phyloP scores from a whole-genome alignment of 2,329 filamentous ascomycete genomes.

The Cladosporium colombiae region DNA sequence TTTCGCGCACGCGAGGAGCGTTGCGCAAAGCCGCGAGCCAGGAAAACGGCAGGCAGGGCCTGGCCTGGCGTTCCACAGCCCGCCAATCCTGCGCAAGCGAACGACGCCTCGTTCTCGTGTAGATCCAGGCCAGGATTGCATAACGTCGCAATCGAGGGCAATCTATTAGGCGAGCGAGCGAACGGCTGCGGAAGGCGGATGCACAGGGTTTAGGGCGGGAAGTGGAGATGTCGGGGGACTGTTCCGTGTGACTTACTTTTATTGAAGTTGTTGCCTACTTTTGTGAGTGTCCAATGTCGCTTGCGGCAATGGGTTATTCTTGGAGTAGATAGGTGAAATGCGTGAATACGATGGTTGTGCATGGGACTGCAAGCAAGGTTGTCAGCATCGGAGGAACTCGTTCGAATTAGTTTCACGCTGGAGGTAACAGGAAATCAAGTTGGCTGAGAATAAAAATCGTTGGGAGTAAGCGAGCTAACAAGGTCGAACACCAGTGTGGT shows the following conservation, averaged over 20 bases:
- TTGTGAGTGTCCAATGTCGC: not conserved
- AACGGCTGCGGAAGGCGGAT: not conserved
- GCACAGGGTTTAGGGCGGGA: not conserved
- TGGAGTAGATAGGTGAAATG: not conserved
- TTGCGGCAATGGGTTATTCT: not conserved
- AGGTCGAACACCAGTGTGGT: not conserved
- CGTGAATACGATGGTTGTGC: not conserved
- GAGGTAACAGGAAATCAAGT: not conserved
- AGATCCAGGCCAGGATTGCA: slow-evolving; percentile 4
- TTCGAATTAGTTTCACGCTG: not conserved
- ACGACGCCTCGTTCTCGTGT: not conserved
- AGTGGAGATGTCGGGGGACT: slow-evolving; percentile 9
- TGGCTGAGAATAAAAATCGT: not conserved
- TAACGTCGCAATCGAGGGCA: not conserved
- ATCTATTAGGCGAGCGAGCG: not conserved
- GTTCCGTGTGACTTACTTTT: not conserved
- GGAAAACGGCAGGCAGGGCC: not conserved
- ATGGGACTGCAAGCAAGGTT: not conserved
- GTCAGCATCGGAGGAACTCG: not conserved
- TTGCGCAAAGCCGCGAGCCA: slow-evolving; percentile 1
- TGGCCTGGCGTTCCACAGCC: not conserved
- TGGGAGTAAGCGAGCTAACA: not conserved
- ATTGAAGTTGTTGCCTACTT: not conserved
- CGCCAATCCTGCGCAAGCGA: not conserved
- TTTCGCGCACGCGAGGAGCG: not conserved